Conservation (phyloP, 1,139 yeast genomes). For the Saccharomyces hybrid region DNA sequence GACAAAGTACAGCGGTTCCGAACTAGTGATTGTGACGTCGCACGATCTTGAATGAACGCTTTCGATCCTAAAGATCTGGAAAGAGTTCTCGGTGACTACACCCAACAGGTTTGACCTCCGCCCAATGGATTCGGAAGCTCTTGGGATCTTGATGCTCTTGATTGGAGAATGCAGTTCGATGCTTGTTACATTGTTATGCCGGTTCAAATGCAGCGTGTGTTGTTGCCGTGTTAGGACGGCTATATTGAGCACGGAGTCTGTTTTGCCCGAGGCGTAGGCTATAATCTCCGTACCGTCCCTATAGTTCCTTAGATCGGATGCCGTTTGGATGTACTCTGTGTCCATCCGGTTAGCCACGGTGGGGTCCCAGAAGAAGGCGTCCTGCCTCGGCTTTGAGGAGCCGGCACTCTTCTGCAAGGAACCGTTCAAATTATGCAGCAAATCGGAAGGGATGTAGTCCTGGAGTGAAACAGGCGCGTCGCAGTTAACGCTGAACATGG, state of each 20-base stretch:
- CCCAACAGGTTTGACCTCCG: conserved; percentile 24
- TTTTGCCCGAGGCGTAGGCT: conserved; percentile 19
- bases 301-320: conserved; percentile 19
- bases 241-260: conserved; percentile 16
- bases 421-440: neutral
- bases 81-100: conserved; percentile 22
- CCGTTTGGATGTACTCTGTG: conserved; percentile 21
- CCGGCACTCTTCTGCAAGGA: no score
- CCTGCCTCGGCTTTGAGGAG: neutral
- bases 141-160: conserved; percentile 24
- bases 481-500: conserved; percentile 3
- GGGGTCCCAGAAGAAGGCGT: conserved; percentile 7
- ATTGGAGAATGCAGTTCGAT: conserved; percentile 20
- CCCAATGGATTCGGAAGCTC: conserved; percentile 15
- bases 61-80: conserved; percentile 20
- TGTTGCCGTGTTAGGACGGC: conserved; percentile 5
- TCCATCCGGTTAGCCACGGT: conserved; percentile 10
- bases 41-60: conserved; percentile 10
- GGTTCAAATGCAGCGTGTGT: neutral
- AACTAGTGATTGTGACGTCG: conserved; percentile 8
- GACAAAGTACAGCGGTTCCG: conserved; percentile 18
- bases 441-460: conserved; percentile 6
- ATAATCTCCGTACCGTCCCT: conserved; percentile 17
- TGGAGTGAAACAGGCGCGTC: conserved; percentile 4
- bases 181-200: conserved; percentile 2